Conservation (phyloP, 1,139 yeast genomes). For the Debaryomycetaceae sp. region DNA sequence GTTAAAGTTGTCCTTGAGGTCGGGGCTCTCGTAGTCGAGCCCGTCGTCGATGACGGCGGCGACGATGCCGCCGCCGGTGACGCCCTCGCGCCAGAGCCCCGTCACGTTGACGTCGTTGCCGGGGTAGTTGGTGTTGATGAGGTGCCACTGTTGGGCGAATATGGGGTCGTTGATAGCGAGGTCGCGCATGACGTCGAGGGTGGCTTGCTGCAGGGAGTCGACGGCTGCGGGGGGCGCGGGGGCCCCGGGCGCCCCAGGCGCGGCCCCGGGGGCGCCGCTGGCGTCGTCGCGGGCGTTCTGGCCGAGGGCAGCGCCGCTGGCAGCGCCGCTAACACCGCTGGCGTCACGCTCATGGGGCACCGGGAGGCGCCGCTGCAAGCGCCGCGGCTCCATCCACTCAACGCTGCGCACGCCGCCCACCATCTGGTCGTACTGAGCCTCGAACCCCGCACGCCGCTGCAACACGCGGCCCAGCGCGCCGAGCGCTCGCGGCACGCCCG, state of each 20-base stretch:
- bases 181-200: conserved; percentile 42
- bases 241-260: conserved; percentile 2
- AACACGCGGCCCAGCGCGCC: conserved; percentile 12
- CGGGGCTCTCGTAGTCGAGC: conserved; percentile 72
- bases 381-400: conserved; percentile 48
- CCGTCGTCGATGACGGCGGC: conserved; percentile 96
- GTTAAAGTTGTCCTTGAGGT: conserved; percentile 67
- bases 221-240: conserved; percentile 10
- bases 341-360: conserved; percentile 21
- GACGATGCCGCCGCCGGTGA: conserved; percentile 77
- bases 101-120: conserved; percentile 87
- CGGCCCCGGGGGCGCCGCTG: background rate
- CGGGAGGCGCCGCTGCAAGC: conserved; percentile 43
- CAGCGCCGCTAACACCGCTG: conserved; percentile 8
- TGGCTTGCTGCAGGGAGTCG: conserved; percentile 46
- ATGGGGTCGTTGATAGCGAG: conserved; percentile 75
- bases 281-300: conserved; percentile 1
- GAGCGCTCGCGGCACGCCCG: conserved; percentile 15
- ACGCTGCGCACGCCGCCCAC: conserved; percentile 34
- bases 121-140: conserved; percentile 63
- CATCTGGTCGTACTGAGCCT: conserved; percentile 23
- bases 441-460: conserved; percentile 25
- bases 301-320: conserved; percentile 1
- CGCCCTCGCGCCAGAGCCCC: conserved; percentile 78
- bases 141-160: conserved; percentile 86